Percentiles rank a stretch among this genome's conserved stretches.
These are phyloP conservation scores for Claviceps spartinae DNA, from an alignment of 2,329 filamentous ascomycete species.

Conservation along the genomic window DNA sequence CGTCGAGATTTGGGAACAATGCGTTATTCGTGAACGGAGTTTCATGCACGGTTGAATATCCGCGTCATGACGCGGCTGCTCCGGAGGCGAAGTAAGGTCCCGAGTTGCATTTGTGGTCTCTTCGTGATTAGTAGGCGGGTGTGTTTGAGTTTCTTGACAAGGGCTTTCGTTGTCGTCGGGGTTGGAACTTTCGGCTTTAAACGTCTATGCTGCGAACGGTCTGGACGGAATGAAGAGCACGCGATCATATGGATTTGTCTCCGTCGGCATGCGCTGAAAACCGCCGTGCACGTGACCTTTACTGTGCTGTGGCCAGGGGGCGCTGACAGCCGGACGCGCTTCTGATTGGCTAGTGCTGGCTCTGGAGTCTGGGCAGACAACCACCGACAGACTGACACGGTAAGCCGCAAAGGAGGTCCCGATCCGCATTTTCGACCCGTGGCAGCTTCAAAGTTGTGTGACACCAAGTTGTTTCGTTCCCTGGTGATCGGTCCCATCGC, in stretches of 20 bases:
- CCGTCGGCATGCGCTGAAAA: neutral
- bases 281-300: slow-evolving; percentile 12
- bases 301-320: neutral
- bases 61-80: slow-evolving; percentile 1
- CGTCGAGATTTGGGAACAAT: too few relatives aligned
- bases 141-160: too few relatives aligned
- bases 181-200: neutral
- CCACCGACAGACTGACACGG: neutral
- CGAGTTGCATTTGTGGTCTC: neutral
- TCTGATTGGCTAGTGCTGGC: neutral
- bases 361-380: too few relatives aligned
- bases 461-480: neutral
- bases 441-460: slow-evolving; percentile 29
- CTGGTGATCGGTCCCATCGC: neutral
- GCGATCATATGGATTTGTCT: too few relatives aligned
- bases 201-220: neutral
- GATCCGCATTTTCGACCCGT: slow-evolving; percentile 28
- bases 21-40: too few relatives aligned
- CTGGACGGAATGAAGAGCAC: neutral
- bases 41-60: neutral
- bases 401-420: neutral
- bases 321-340: neutral
- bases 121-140: too few relatives aligned
- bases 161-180: neutral
- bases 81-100: neutral